phyloP scores from a whole-genome alignment of 202 grass and related monocot genomes.

The Elaeis oleifera region DNA sequence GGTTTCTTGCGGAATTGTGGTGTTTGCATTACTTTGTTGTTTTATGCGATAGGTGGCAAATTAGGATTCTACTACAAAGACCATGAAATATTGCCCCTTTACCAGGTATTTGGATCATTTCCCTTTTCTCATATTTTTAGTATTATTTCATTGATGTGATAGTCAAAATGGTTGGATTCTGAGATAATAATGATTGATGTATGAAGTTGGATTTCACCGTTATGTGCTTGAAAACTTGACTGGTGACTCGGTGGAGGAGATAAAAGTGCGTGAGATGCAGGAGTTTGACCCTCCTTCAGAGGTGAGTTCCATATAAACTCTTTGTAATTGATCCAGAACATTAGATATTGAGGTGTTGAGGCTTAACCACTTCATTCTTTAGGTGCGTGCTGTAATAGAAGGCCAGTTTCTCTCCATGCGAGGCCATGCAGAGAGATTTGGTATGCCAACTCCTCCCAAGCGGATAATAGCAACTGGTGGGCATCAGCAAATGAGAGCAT shows the following conservation, averaged over 20 bases:
- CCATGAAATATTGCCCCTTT: slow-evolving; percentile 92
- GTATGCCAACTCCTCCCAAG: slow-evolving; percentile 79
- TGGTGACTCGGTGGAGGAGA: slow-evolving; percentile 30
- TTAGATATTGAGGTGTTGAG: neutral
- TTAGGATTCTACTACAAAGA: slow-evolving; percentile 99
- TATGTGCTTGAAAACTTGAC: slow-evolving; percentile 45
- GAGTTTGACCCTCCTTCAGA: slow-evolving; percentile 79
- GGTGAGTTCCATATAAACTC: slow-evolving; percentile 16
- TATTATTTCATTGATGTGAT: no score
- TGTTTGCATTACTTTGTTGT: slow-evolving; percentile 10
- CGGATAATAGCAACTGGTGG: slow-evolving; percentile 80
- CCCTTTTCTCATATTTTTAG: neutral
- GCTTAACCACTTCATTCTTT: neutral
- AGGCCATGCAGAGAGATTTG: slow-evolving; percentile 86
- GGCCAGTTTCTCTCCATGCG: slow-evolving; percentile 82
- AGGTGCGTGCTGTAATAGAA: slow-evolving; percentile 79
- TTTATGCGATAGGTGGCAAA: slow-evolving; percentile 46
- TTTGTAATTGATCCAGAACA: neutral
- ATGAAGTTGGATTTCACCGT: slow-evolving; percentile 60
- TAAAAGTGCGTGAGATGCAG: slow-evolving; percentile 38
- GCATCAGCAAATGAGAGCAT: slow-evolving; percentile 75
- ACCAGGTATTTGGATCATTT: slow-evolving; percentile 45
- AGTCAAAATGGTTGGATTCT: neutral
- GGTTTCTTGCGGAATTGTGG: no score
- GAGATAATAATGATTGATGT: neutral